Base-by-base conservation (phyloP, 805 yeast genomes). In the Barnettozyma pratensis region DNA sequence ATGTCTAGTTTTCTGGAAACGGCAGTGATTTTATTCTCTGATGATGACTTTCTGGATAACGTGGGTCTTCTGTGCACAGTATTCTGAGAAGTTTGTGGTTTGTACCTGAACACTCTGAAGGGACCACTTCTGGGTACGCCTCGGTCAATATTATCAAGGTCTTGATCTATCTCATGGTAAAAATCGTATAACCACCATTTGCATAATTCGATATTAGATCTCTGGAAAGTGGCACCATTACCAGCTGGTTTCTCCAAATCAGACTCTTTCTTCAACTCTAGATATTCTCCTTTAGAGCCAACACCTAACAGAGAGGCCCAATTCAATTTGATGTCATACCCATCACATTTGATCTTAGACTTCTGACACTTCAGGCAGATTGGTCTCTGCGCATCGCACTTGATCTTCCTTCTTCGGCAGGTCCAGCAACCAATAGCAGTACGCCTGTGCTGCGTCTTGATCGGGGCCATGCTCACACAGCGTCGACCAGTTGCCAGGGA, bases 371-470 rank as follows among this genome's bases (percentile, higher is more conserved):
- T 73, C 10, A 66, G 60, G 67, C 97, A 90, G 7, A 65, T 59
- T 0, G 97, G 97, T 54, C 76, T 75, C 26, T 70, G 68, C 37
- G 84, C 72, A 63, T 89, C 96, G 65, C 96, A 90, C 47, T 86
- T 81, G 41, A 89, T 82, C 61, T 88, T 86, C 40, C 96, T 64
- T n/a, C 83, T 67, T 40, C 96, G 73, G 61, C 97, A 89, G 0
- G 96, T 87, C 79, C 90, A 88, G 61, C 97, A 89, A 0, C 96
- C 97, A 1, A 85, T 80, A 56, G 86, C 88, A 0, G 94, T 80
- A 19, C 62, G 50, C 37, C 46, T 52, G 41, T 54, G 57, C 14
- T 52, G 53, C 1, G 53, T 30, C 30, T 56, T 49, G 35, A 50
- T 47, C 8, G 47, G 37, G 8, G 53, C 47, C 45, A 51, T 43